These are phyloP conservation scores for Puccinellia tenuiflora DNA, from an alignment of 176 grass and related monocot genomes.

Conservation along the genomic window DNA sequence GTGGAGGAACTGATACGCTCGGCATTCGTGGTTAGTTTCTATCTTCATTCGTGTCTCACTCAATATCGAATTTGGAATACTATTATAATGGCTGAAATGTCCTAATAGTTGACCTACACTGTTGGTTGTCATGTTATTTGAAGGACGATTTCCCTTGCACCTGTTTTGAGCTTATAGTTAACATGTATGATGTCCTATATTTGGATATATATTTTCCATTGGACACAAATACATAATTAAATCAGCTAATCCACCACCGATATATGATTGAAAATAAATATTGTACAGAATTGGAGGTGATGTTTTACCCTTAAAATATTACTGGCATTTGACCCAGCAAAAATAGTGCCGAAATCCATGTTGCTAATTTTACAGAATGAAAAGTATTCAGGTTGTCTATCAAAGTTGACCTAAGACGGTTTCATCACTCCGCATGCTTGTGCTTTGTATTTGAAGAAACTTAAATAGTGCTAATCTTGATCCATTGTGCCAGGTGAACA, in stretches of 20 bases:
- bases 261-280: not conserved
- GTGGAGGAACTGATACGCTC: slow-evolving; percentile 83
- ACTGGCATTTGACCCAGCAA: not conserved
- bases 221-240: not conserved
- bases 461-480: not conserved
- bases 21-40: slow-evolving; percentile 65
- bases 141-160: not conserved
- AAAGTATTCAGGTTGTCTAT: not conserved
- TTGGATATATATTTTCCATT: not conserved
- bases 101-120: not conserved
- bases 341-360: not conserved
- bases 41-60: not conserved
- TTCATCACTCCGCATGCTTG: not conserved
- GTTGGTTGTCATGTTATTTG: not conserved
- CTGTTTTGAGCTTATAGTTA: not conserved
- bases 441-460: not conserved
- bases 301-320: not conserved
- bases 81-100: not conserved
- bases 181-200: not conserved
- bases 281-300: not conserved
- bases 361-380: not conserved
- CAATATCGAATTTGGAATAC: too few species aligned
- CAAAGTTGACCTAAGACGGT: not conserved
- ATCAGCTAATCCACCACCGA: not conserved
- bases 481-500: not conserved